phyloP scores from a whole-genome alignment of 257 asterid species.

The Ilex asprella region DNA sequence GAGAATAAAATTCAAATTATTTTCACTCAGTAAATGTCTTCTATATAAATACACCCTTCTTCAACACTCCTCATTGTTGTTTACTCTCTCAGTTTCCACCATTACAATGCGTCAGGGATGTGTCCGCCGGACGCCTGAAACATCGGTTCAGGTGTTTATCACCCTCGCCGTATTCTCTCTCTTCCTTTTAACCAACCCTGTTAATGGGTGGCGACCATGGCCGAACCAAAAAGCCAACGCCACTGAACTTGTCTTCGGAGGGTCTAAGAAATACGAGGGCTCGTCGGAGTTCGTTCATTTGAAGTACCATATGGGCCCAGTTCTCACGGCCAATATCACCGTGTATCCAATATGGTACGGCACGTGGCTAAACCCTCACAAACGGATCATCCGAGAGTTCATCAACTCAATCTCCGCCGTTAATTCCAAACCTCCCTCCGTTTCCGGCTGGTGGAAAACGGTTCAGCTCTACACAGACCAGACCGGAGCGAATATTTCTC shows the following conservation, averaged over 20 bases:
- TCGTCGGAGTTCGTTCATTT: slow-evolving; percentile 70
- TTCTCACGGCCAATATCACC: slow-evolving; percentile 68
- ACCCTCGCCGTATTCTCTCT: slow-evolving; percentile 9
- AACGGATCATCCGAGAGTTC: slow-evolving; percentile 84
- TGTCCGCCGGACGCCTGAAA: not conserved
- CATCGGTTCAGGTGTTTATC: slow-evolving; percentile 7
- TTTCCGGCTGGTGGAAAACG: slow-evolving; percentile 83
- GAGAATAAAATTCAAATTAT: not conserved
- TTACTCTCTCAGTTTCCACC: not conserved
- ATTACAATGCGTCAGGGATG: slow-evolving; percentile 6
- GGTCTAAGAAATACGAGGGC: slow-evolving; percentile 79
- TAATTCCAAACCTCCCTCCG: slow-evolving; percentile 45
- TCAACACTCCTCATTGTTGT: not conserved
- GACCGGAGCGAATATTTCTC: slow-evolving; percentile 57
- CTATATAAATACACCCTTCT: not conserved
- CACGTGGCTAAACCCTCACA: slow-evolving; percentile 53
- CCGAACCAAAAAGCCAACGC: slow-evolving; percentile 38
- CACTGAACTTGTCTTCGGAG: slow-evolving; percentile 47
- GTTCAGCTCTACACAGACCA: slow-evolving; percentile 74
- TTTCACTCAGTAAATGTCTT: not conserved
- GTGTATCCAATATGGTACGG: slow-evolving; percentile 94
- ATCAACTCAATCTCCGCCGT: slow-evolving; percentile 60
- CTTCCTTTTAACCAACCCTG: slow-evolving; percentile 21
- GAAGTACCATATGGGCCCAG: slow-evolving; percentile 91
- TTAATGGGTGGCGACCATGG: slow-evolving; percentile 72